These are phyloP conservation scores for Physaria fendleri DNA, from an alignment of 345 rosid genomes.

Conservation along the genomic window DNA sequence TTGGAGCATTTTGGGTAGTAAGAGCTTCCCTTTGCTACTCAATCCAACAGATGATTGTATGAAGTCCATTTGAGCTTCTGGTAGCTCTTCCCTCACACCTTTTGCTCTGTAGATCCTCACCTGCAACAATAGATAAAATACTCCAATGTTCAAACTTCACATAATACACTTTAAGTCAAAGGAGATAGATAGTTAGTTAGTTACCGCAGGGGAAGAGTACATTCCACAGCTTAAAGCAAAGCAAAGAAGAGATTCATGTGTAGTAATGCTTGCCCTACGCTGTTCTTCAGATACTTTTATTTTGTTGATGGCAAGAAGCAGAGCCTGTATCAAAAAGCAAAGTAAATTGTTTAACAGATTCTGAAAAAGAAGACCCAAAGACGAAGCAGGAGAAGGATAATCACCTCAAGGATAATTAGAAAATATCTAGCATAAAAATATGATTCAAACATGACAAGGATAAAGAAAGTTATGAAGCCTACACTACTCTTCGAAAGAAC, in stretches of 20 bases:
- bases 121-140: slow-evolving; percentile 31
- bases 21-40: slow-evolving; percentile 79
- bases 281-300: slow-evolving; percentile 75
- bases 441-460: too few relatives aligned
- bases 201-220: slow-evolving; percentile 93
- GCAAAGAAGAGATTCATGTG: slow-evolving; percentile 59
- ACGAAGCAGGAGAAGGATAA: too few relatives aligned
- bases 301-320: slow-evolving; percentile 82
- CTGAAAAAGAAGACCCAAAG: background rate
- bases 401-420: background rate
- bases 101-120: slow-evolving; percentile 64
- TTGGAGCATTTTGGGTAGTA: slow-evolving; percentile 84
- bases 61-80: slow-evolving; percentile 72
- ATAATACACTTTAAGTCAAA: background rate
- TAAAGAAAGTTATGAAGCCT: too few relatives aligned
- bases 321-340: slow-evolving; percentile 42
- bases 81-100: slow-evolving; percentile 70
- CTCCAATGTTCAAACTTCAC: background rate
- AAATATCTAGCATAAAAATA: too few relatives aligned
- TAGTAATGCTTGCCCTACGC: slow-evolving; percentile 52
- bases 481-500: too few relatives aligned
- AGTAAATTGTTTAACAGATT: slow-evolving; percentile 1
- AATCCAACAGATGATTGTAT: slow-evolving; percentile 78
- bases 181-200: background rate
- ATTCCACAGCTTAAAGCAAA: slow-evolving; percentile 85